Base-by-base conservation (phyloP, 441 rosid species). In the Brassica hybrid region DNA sequence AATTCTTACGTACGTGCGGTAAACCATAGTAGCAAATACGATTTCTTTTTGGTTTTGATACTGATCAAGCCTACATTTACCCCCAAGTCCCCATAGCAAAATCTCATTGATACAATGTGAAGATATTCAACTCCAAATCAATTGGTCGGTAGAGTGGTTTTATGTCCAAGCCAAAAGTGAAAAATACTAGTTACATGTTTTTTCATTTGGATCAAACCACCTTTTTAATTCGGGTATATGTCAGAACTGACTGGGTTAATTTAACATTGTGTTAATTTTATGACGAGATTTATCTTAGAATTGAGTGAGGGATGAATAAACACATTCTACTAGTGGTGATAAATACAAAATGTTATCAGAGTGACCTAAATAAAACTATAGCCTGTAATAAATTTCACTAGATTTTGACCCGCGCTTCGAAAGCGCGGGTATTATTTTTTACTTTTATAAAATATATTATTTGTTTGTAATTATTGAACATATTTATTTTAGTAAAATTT, bases 191-290 rank as follows among this genome's bases (percentile, higher is more conserved):
- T 21, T 21, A 45, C 57, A 21, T 7, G 27, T 19, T 43, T 13
- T 45, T 48, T 67, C 13, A 45, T 67, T n/a, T 66, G 58, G 70
- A 21, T 7, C 32, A 45, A 66, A 45, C 21, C 23, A 48, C 8
- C 5, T 67, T 21, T 21, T 38, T 32, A 8, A 41, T 19, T 45
- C 11, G 58, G 36, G 27, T 66, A 19, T 19, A 3, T 61, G 10
- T 62, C 11, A 30, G 7, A 23, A 54, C 27, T 21, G 71, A 66
- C 58, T 66, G 18, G 48, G 38, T 45, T 1, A 66, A 65, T 19
- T 12, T 4, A 65, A 65, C 19, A 41, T 0, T 11, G 6, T 41
- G 17, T 65, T 10, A 19, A 41, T 66, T 43, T 21, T 25, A 32
- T 25, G 36, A 65, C 23, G 52, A 18, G 14, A 5, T 6, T 41